Evolutionary conservation across 176 grass and related monocot genomes (phyloP).

Genomic region (Urochloa ruziziensis): DNA sequence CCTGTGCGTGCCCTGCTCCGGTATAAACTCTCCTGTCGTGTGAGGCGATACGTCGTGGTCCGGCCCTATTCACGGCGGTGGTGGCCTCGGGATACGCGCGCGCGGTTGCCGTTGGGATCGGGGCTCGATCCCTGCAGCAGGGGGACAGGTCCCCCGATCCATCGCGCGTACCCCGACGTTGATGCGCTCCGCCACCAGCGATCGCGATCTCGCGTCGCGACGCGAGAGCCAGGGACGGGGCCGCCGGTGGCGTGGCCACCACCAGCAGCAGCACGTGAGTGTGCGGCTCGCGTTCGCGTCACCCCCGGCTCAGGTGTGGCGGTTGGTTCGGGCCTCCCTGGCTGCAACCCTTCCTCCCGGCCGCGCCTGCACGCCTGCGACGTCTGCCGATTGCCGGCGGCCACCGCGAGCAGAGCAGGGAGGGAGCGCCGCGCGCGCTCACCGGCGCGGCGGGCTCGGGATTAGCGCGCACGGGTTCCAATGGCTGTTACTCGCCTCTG

Average conservation of each 20-base stretch:
- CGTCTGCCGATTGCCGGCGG: too few relatives aligned
- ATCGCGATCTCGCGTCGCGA: not conserved
- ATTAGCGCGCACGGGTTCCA: not conserved
- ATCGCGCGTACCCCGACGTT: not conserved
- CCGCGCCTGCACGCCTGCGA: too few relatives aligned
- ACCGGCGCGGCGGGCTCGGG: too few relatives aligned
- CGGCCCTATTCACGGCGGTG: slow-evolving; percentile 2
- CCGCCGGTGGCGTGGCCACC: too few relatives aligned
- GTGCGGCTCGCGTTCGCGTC: not conserved
- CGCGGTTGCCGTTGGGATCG: not conserved
- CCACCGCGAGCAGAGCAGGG: too few relatives aligned
- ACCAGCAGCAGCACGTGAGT: not conserved
- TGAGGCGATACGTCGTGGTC: too few relatives aligned
- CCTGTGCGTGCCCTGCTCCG: too few relatives aligned
- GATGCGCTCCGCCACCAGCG: not conserved
- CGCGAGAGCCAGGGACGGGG: too few relatives aligned
- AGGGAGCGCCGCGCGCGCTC: too few relatives aligned
- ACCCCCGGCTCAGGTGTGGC: not conserved
- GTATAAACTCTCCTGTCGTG: not conserved
- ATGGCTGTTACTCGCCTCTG: not conserved
- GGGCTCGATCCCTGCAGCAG: slow-evolving; percentile 3
- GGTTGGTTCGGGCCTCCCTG: not conserved
- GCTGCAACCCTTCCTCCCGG: not conserved
- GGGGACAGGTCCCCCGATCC: not conserved
- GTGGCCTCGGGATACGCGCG: not conserved